Conservation (phyloP, 345 rosid genomes). For the Eucalyptus marginata region DNA sequence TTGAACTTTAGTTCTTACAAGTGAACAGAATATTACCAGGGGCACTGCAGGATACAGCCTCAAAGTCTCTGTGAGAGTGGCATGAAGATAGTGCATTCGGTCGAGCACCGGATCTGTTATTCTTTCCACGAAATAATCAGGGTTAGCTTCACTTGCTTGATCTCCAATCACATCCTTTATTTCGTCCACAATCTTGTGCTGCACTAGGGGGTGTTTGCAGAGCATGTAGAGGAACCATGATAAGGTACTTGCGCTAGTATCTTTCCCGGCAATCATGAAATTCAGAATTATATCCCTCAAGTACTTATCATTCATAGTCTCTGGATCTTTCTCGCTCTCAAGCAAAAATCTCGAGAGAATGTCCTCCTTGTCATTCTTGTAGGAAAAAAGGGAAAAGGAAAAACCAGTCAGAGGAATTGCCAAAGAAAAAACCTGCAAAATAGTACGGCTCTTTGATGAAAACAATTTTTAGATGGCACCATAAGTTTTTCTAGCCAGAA, state of each 20-base stretch:
- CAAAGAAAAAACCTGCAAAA: neutral
- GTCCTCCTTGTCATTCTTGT: slow-evolving; percentile 52
- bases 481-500: neutral
- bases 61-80: slow-evolving; percentile 64
- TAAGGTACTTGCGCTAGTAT: slow-evolving; percentile 40
- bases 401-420: neutral
- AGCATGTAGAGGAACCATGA: slow-evolving; percentile 75
- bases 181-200: slow-evolving; percentile 52
- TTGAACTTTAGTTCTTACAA: neutral
- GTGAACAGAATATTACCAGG: slow-evolving; percentile 10
- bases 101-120: slow-evolving; percentile 38
- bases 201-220: slow-evolving; percentile 54
- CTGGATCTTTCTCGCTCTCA: slow-evolving; percentile 51
- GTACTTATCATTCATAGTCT: slow-evolving; percentile 48
- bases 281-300: slow-evolving; percentile 61
- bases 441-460: neutral
- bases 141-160: neutral
- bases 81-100: slow-evolving; percentile 71
- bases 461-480: too few species aligned
- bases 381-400: neutral
- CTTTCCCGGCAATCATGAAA: slow-evolving; percentile 70
- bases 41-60: slow-evolving; percentile 65
- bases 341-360: slow-evolving; percentile 52
- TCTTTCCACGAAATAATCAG: slow-evolving; percentile 21
- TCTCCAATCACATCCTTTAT: slow-evolving; percentile 22